These are phyloP conservation scores for Cladophialophora exuberans DNA, from an alignment of 2,329 filamentous ascomycete species.

Conservation along the genomic window DNA sequence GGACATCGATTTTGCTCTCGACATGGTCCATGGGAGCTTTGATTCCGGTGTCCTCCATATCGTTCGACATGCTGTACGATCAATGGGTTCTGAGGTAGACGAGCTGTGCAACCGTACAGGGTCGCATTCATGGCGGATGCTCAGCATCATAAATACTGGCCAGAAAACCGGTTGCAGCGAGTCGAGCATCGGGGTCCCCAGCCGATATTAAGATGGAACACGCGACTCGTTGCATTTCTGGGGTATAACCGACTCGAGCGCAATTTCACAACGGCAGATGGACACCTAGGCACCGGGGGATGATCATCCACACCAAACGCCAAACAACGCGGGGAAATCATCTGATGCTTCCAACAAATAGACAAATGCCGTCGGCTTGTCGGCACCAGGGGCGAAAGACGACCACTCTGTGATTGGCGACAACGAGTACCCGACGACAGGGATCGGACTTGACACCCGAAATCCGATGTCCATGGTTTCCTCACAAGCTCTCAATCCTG, in stretches of 20 bases:
- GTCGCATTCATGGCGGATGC: too few species aligned
- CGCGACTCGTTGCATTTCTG: background rate
- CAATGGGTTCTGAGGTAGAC: too few species aligned
- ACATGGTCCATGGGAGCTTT: conserved; percentile 24
- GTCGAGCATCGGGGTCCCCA: conserved; percentile 1
- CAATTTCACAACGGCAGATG: background rate
- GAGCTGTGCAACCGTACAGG: too few species aligned
- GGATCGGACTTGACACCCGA: conserved; percentile 39
- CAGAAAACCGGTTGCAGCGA: conserved; percentile 11
- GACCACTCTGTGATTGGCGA: too few species aligned
- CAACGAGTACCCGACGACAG: background rate
- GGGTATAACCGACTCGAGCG: background rate
- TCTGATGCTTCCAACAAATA: background rate
- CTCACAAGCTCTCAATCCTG: background rate
- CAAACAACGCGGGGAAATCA: conserved; percentile 7
- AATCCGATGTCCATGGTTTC: conserved; percentile 31
- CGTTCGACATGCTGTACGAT: background rate
- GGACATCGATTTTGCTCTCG: conserved; percentile 16
- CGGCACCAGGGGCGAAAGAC: background rate
- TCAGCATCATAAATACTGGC: conserved; percentile 13
- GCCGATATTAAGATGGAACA: conserved; percentile 3
- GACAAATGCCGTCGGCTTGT: conserved; percentile 1
- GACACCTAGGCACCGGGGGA: background rate
- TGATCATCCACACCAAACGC: conserved; percentile 10
- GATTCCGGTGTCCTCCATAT: conserved; percentile 16